phyloP scores from a whole-genome alignment of 2,329 filamentous ascomycete species.

The Pyrenophora graminea region DNA sequence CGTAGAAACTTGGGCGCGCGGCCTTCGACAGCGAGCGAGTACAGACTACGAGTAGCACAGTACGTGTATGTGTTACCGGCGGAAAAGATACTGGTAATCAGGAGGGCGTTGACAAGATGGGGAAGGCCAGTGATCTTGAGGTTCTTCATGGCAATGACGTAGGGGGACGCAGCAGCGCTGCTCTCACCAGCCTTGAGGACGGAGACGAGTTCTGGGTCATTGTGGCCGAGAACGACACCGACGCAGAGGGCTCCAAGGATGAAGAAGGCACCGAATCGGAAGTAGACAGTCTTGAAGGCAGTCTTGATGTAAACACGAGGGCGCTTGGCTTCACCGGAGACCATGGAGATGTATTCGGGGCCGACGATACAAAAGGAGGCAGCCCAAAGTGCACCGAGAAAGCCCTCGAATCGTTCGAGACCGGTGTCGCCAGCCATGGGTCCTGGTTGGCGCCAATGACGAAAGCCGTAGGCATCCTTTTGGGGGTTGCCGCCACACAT shows the following conservation, averaged over 20 bases:
- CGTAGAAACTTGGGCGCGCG: constrained; percentile 60
- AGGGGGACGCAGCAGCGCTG: constrained; percentile 62
- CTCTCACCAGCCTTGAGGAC: constrained; percentile 36
- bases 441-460: constrained; percentile 50
- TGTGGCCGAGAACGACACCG: constrained; percentile 60
- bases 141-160: constrained; percentile 65
- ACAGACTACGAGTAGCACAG: constrained; percentile 58
- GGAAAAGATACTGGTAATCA: constrained; percentile 60
- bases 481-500: constrained; percentile 53
- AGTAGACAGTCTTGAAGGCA: constrained; percentile 55
- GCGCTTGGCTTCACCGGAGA: constrained; percentile 52
- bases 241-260: constrained; percentile 52
- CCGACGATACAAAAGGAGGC: constrained; percentile 55
- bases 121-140: constrained; percentile 59
- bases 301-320: constrained; percentile 53
- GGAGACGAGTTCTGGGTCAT: constrained; percentile 72
- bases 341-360: constrained; percentile 56
- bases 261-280: constrained; percentile 54
- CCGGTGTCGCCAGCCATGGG: constrained; percentile 32
- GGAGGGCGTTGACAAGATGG: constrained; percentile 61
- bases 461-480: constrained; percentile 50
- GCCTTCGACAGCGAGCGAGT: constrained; percentile 59
- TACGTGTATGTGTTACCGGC: constrained; percentile 62
- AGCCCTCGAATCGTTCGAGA: constrained; percentile 43
- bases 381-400: constrained; percentile 46